Percentiles rank a stretch among this genome's conserved stretches.
These are phyloP conservation scores for Penicillium brevicompactum DNA, from an alignment of 2,329 filamentous ascomycete species.

Conservation along the genomic window DNA sequence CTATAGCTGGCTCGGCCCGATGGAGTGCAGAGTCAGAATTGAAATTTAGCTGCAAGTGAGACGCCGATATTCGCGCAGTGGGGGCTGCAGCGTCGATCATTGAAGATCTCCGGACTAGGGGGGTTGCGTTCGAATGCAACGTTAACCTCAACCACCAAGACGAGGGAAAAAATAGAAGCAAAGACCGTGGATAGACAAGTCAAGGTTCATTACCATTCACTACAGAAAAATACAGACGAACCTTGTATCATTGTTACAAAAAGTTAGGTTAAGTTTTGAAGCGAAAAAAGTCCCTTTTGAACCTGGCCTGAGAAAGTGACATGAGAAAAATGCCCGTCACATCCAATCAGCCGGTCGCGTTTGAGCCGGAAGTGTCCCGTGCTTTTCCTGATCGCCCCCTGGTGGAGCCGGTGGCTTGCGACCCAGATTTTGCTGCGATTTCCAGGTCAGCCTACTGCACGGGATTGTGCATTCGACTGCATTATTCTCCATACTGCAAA, in stretches of 20 bases:
- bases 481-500: too few relatives aligned
- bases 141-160: neutral
- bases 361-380: too few relatives aligned
- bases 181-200: neutral
- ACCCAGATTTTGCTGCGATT: neutral
- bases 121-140: neutral
- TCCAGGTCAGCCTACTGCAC: neutral
- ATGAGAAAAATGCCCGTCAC: too few relatives aligned
- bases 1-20: neutral
- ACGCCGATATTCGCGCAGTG: neutral
- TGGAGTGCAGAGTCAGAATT: neutral
- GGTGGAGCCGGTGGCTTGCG: neutral
- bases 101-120: neutral
- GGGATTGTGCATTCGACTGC: too few relatives aligned
- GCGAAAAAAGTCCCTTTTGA: too few relatives aligned
- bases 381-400: neutral
- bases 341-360: too few relatives aligned
- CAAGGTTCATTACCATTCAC: neutral
- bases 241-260: too few relatives aligned
- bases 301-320: too few relatives aligned
- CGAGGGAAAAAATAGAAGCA: neutral
- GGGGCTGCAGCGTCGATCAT: neutral
- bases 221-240: too few relatives aligned
- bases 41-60: neutral
- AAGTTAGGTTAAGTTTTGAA: neutral